These are phyloP conservation scores for Phytopythium oedochilum DNA, from an alignment of 352 stramenopile species.

Conservation along the genomic window DNA sequence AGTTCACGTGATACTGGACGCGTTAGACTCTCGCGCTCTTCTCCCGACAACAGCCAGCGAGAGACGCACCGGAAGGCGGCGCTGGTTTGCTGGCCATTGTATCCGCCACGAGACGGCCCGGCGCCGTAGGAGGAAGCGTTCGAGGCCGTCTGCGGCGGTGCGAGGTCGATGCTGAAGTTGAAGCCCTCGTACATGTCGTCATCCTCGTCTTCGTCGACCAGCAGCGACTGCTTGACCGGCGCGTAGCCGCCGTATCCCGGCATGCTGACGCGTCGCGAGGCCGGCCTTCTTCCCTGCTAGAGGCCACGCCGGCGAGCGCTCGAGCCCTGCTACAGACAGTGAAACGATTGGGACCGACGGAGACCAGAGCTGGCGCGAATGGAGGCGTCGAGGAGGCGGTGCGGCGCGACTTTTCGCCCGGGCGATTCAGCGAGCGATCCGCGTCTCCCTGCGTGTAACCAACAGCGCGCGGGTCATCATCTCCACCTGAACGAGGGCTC, in stretches of 20 bases:
- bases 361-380: neutral
- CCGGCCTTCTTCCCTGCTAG: neutral
- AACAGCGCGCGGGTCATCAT: neutral
- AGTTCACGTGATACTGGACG: neutral
- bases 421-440: neutral
- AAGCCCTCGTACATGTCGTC: constrained; percentile 90
- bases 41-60: neutral
- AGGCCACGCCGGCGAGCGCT: neutral
- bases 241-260: constrained; percentile 48
- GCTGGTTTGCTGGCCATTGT: constrained; percentile 43
- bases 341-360: neutral
- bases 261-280: constrained; percentile 7
- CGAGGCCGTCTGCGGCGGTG: constrained; percentile 62
- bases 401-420: neutral
- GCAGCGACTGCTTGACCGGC: constrained; percentile 49
- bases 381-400: neutral
- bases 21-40: neutral
- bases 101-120: constrained; percentile 47
- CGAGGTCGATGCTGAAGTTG: constrained; percentile 85
- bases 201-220: constrained; percentile 76
- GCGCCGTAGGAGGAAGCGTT: constrained; percentile 50
- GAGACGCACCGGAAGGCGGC: constrained; percentile 61
- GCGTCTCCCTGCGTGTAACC: neutral
- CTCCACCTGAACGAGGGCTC: no score
- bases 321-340: neutral